phyloP scores from a whole-genome alignment of 768 basidiomycete genomes.

The Hemileccinum impolitum region DNA sequence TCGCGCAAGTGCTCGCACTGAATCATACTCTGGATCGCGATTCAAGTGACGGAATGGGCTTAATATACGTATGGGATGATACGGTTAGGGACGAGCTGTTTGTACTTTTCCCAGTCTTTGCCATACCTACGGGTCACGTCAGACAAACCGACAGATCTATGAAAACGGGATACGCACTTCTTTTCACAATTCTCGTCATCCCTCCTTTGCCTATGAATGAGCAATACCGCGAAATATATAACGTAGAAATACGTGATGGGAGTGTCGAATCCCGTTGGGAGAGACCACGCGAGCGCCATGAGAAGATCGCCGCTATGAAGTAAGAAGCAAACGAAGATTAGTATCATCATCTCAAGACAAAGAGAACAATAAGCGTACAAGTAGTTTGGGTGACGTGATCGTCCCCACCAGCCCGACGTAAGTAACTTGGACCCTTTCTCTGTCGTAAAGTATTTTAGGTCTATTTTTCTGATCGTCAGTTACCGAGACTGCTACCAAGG shows the following conservation, averaged over 20 bases:
- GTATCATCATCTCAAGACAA: too few relatives aligned
- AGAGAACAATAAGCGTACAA: slow-evolving; percentile 42
- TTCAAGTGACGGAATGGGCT: background rate
- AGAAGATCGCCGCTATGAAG: slow-evolving; percentile 70
- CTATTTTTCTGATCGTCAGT: slow-evolving; percentile 37
- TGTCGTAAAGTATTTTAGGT: slow-evolving; percentile 76
- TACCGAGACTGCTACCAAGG: background rate
- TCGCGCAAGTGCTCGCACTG: too few relatives aligned
- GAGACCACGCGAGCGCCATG: slow-evolving; percentile 91
- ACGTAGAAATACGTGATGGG: slow-evolving; percentile 97
- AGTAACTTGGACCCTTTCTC: slow-evolving; percentile 85
- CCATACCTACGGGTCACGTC: slow-evolving; percentile 61
- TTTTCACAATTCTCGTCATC: slow-evolving; percentile 90
- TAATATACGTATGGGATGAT: slow-evolving; percentile 85
- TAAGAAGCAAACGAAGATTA: background rate
- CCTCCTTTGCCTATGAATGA: slow-evolving; percentile 84
- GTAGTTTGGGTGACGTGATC: slow-evolving; percentile 91
- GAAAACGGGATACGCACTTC: slow-evolving; percentile 57
- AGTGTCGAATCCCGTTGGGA: slow-evolving; percentile 87
- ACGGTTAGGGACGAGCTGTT: slow-evolving; percentile 76
- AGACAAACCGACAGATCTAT: background rate
- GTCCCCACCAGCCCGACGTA: slow-evolving; percentile 97
- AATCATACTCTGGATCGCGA: background rate
- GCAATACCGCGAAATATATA: slow-evolving; percentile 81
- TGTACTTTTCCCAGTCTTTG: slow-evolving; percentile 91